A percentile compares a stretch with the other conserved stretches of the same genome.
phyloP scores from a whole-genome alignment of 805 yeast species.

The Grigorovia transvaalensis region DNA sequence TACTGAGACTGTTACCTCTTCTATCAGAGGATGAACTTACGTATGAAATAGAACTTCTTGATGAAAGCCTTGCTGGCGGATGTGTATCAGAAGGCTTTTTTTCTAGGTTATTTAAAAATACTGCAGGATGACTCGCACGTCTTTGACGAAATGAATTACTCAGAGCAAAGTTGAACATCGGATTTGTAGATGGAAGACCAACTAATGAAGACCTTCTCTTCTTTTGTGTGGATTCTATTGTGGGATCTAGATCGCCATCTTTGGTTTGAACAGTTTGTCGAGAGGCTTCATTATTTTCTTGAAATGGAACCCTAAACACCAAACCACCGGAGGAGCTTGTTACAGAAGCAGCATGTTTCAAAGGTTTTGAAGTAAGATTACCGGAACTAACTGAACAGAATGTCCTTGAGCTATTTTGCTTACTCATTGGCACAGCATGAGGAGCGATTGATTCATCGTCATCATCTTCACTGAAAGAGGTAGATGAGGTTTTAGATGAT shows the following conservation, averaged over 20 bases:
- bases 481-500: background rate
- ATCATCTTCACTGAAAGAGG: slow-evolving; percentile 4
- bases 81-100: background rate
- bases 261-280: background rate
- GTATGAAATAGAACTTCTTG: slow-evolving; percentile 19
- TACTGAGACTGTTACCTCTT: slow-evolving; percentile 12
- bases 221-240: background rate
- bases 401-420: background rate
- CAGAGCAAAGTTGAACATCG: background rate
- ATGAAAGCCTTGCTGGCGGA: slow-evolving; percentile 3
- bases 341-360: slow-evolving; percentile 8
- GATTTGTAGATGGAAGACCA: slow-evolving; percentile 5
- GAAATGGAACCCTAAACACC: slow-evolving; percentile 60
- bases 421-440: slow-evolving; percentile 3
- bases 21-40: slow-evolving; percentile 23
- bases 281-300: slow-evolving; percentile 30
- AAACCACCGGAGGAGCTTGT: slow-evolving; percentile 28
- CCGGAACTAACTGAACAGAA: background rate
- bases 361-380: slow-evolving; percentile 3
- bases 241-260: background rate
- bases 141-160: slow-evolving; percentile 1
- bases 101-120: background rate
- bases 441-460: slow-evolving; percentile 13
- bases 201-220: slow-evolving; percentile 18
- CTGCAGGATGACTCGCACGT: slow-evolving; percentile 10